phyloP scores from a whole-genome alignment of 257 asterid genomes.

The Penstemon davidsonii region DNA sequence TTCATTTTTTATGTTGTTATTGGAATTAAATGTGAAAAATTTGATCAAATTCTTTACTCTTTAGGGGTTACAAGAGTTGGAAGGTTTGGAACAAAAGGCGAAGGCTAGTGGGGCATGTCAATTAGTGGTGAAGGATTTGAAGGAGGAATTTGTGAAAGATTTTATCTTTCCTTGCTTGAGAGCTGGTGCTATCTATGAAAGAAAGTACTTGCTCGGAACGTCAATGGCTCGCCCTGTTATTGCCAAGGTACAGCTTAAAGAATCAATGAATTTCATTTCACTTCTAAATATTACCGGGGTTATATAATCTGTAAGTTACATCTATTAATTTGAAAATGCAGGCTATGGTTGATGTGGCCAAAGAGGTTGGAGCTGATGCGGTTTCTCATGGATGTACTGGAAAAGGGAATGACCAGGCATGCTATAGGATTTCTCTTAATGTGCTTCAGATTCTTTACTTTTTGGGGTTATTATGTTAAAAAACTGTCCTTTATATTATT shows the following conservation, averaged over 20 bases:
- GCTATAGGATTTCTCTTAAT: constrained; percentile 26
- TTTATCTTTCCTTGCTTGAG: constrained; percentile 88
- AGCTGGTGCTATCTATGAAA: constrained; percentile 94
- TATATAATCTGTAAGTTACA: constrained; percentile 3
- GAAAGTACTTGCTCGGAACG: constrained; percentile 93
- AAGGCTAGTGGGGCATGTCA: constrained; percentile 98
- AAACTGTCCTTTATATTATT: constrained; percentile 18
- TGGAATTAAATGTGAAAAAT: constrained; percentile 1
- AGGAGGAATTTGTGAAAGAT: constrained; percentile 93
- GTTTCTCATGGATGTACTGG: constrained; percentile 99
- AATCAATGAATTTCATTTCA: not conserved
- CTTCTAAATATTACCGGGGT: no score
- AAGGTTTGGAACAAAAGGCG: constrained; percentile 91
- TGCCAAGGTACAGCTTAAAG: constrained; percentile 67
- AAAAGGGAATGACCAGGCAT: constrained; percentile 94
- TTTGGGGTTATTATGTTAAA: not conserved
- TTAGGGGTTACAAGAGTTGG: constrained; percentile 90
- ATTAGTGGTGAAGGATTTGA: constrained; percentile 89
- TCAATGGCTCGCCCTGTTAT: constrained; percentile 99
- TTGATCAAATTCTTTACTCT: constrained; percentile 16
- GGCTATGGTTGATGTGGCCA: constrained; percentile 99
- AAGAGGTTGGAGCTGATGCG: constrained; percentile 98
- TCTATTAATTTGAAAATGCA: constrained; percentile 36
- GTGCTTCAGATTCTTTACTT: constrained; percentile 1
- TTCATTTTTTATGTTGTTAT: constrained; percentile 16